Base-by-base conservation (phyloP, 2,329 filamentous ascomycete species). In the Colletotrichum orchidophilum region DNA sequence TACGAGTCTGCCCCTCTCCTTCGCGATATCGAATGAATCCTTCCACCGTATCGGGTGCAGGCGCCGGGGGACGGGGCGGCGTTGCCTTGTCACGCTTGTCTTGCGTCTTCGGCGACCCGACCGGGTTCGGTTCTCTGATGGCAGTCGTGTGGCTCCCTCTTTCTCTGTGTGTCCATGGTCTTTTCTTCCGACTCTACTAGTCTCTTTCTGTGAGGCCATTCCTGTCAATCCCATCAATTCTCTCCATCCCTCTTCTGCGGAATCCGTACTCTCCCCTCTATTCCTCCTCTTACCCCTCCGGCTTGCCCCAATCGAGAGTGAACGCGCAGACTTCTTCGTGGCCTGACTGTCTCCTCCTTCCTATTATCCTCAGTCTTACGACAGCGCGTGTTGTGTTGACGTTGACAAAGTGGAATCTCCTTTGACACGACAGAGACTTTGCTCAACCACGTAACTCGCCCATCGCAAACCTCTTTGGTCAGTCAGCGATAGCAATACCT, bases 21-120 rank as follows among this genome's bases (percentile, higher is more conserved):
- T 50, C 50, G 49, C 64, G 29, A 70, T 72, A 26, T 70, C 59
- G 54, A 62, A 18, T 46, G 39, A 67, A 50, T 64, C 54, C 60
- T 59, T 26, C 27, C 64, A 35, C 63, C 52, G 53, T 46, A 68
- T 71, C 64, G 58, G 64, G 69, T 63, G 54, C 69, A n/a, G 69
- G 53, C 66, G 33, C 54, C 60, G 46, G 50, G 52, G 33, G 42
- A 49, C 46, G 15, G 21, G 42, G 15, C 55, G 31, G 39, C 39
- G 39, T 46, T 46, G 39, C 39, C 39, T 46, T 46, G 59, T 27
- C 39, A 24, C 39, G 12, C 59, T 33, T 50, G n/a, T 59, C 55
- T 52, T 66, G 42, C 53, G 66, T 59, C 52, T 64, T 65, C 29
- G 60, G 66, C 62, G 61, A 57, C 21, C 54, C 31, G 53, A 58